Percentiles rank a stretch among this genome's conserved stretches.
These are phyloP conservation scores for Clarireedia monteithiana DNA, from an alignment of 2,329 filamentous ascomycete species.

Conservation along the genomic window DNA sequence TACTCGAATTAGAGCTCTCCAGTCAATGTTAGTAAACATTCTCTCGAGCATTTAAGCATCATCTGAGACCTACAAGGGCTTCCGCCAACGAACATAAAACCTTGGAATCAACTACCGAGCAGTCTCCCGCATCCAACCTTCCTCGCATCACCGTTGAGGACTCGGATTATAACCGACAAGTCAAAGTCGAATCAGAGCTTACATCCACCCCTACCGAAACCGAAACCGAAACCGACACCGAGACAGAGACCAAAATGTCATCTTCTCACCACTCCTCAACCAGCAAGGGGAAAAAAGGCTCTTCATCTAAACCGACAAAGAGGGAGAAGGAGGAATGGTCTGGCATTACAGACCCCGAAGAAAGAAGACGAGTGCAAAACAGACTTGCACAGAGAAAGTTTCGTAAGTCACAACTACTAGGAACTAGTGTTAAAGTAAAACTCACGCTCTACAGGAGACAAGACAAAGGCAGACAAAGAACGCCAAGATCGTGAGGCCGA, in stretches of 20 bases:
- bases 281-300: slow-evolving; percentile 18
- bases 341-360: slow-evolving; percentile 59
- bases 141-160: slow-evolving; percentile 23
- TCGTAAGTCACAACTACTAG: slow-evolving; percentile 44
- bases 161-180: slow-evolving; percentile 17
- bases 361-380: slow-evolving; percentile 69
- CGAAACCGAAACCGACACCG: slow-evolving; percentile 19
- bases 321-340: slow-evolving; percentile 55
- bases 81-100: slow-evolving; percentile 17
- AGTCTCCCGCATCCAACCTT: slow-evolving; percentile 11
- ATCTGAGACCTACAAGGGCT: slow-evolving; percentile 19
- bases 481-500: slow-evolving; percentile 53
- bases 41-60: not conserved
- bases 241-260: slow-evolving; percentile 26
- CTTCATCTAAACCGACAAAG: slow-evolving; percentile 32
- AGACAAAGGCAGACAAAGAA: slow-evolving; percentile 60
- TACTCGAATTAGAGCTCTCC: slow-evolving; percentile 4
- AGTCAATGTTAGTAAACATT: slow-evolving; percentile 22
- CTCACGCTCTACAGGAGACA: slow-evolving; percentile 48
- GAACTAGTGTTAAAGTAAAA: not conserved
- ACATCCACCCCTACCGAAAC: slow-evolving; percentile 4
- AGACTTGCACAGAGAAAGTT: slow-evolving; percentile 70
- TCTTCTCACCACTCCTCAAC: slow-evolving; percentile 24
- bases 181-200: slow-evolving; percentile 13
- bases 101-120: slow-evolving; percentile 8